Conservation (phyloP, 2,329 filamentous ascomycete species). For the Ascochyta lentis region DNA sequence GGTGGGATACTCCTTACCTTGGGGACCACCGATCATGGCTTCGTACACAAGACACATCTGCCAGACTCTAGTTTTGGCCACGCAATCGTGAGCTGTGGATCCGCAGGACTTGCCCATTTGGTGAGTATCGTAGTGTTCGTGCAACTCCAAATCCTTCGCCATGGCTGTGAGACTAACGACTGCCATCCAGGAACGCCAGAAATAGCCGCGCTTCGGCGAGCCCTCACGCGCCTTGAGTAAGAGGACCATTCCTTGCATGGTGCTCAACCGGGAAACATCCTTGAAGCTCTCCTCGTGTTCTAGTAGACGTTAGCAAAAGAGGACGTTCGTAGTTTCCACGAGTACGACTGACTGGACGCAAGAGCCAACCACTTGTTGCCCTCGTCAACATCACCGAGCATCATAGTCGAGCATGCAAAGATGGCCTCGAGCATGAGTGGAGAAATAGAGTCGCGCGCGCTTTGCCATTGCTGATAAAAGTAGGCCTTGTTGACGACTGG, state of each 20-base stretch:
- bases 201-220: slow-evolving; percentile 92
- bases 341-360: slow-evolving; percentile 72
- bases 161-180: slow-evolving; percentile 91
- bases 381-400: slow-evolving; percentile 82
- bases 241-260: slow-evolving; percentile 86
- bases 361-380: slow-evolving; percentile 93
- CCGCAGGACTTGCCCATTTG: slow-evolving; percentile 74
- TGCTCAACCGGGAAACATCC: slow-evolving; percentile 88
- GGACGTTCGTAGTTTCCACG: not conserved
- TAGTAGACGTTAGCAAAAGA: slow-evolving; percentile 48
- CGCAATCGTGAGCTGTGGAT: slow-evolving; percentile 74
- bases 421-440: slow-evolving; percentile 88
- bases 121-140: slow-evolving; percentile 85
- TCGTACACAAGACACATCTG: slow-evolving; percentile 86
- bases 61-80: slow-evolving; percentile 87
- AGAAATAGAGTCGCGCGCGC: slow-evolving; percentile 81
- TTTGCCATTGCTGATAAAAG: slow-evolving; percentile 90
- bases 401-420: slow-evolving; percentile 84
- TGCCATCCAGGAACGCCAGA: slow-evolving; percentile 96
- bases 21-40: slow-evolving; percentile 90
- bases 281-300: slow-evolving; percentile 93
- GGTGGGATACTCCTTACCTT: slow-evolving; percentile 65
- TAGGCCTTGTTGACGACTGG: slow-evolving; percentile 83
- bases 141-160: slow-evolving; percentile 87
- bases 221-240: slow-evolving; percentile 90